Base-by-base conservation (phyloP, 768 basidiomycete species). In the Tulasnella sp. region DNA sequence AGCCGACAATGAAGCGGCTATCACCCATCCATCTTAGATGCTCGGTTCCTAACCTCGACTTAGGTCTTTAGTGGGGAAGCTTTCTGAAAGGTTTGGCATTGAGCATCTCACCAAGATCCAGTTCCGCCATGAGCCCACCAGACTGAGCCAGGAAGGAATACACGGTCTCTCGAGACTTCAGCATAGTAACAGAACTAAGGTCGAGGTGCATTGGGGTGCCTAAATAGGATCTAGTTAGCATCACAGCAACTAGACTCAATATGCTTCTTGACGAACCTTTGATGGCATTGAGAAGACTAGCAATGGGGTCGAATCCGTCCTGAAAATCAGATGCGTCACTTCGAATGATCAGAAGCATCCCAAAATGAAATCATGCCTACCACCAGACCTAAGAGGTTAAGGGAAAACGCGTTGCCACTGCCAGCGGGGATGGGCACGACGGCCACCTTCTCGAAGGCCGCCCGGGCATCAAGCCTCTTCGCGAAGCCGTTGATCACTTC, bases 11-110 rank as follows among this genome's bases (percentile, higher is more conserved):
- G 82, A 96, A 96, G 11, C 94, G 90, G 15, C 86, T 84, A 80
- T 91, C 91, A 12, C 94, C 94, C 90, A 96, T 90, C 91, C 92
- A 95, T 11, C 93, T 88, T 54, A 96, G 82, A 79, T 93, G 84
- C 77, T 96, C 94, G 1, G 94, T 96, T 0, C 82, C 82, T 74
- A 79, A 45, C 39, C n/a, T 58, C 19, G 29, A 68, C 0, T n/a
- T 25, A 14, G 34, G 15, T 11, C 29, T 42, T 70, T 29, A 54
- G 67, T 67, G 0, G 19, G 15, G 15, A 64, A 25, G 22, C 22
- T 3, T 39, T 8, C 31, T 45, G 29, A 25, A 64, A 25, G 14
- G 58, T 14, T 19, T 9, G 11, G 5, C 7, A 52, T 25, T 6
- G 8, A 36, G 52, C 15, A 29, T 54, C 52, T 22, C 36, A 75